A percentile compares a stretch with the other conserved stretches of the same genome.
Conservation (phyloP, 2,329 filamentous ascomycete genomes). For the Aspergillus novofumigatus region DNA sequence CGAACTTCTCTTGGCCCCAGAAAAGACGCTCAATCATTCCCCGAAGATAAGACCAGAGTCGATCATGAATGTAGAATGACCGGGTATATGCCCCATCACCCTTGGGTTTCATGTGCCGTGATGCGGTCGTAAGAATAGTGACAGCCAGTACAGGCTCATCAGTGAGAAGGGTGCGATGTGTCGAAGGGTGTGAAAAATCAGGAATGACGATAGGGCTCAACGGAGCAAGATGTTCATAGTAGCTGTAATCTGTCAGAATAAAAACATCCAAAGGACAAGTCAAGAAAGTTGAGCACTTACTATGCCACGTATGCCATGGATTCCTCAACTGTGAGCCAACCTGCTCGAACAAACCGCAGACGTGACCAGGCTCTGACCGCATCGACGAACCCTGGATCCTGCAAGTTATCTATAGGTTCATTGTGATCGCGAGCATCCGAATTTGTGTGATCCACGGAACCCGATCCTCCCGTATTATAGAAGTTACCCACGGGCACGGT, state of each 20-base stretch:
- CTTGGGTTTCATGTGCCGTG: conserved; percentile 74
- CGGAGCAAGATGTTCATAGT: conserved; percentile 86
- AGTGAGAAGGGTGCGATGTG: conserved; percentile 73
- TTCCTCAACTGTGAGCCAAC: conserved; percentile 93
- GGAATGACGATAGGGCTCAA: conserved; percentile 91
- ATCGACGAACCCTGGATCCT: conserved; percentile 47
- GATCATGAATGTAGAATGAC: conserved; percentile 88
- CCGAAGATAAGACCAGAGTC: conserved; percentile 88
- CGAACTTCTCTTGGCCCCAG: conserved; percentile 95
- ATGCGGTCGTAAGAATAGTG: conserved; percentile 85
- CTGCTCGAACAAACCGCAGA: conserved; percentile 91
- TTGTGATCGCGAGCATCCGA: conserved; percentile 23
- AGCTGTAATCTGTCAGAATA: conserved; percentile 48
- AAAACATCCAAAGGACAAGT: conserved; percentile 6
- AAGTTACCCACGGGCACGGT: conserved; percentile 49
- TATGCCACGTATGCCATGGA: conserved; percentile 93
- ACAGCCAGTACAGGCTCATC: conserved; percentile 92
- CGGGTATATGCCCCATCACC: conserved; percentile 78
- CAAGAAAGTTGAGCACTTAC: conserved; percentile 44
- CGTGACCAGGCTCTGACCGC: conserved; percentile 85
- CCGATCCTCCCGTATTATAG: conserved; percentile 38
- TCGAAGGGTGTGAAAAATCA: conserved; percentile 77
- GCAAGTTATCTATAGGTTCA: conserved; percentile 24
- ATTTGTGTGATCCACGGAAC: conserved; percentile 24
- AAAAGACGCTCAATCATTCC: conserved; percentile 94